Evolutionary conservation across 306 rosid genomes (phyloP).

Genomic region (Cyclanthera cordifolia): DNA sequence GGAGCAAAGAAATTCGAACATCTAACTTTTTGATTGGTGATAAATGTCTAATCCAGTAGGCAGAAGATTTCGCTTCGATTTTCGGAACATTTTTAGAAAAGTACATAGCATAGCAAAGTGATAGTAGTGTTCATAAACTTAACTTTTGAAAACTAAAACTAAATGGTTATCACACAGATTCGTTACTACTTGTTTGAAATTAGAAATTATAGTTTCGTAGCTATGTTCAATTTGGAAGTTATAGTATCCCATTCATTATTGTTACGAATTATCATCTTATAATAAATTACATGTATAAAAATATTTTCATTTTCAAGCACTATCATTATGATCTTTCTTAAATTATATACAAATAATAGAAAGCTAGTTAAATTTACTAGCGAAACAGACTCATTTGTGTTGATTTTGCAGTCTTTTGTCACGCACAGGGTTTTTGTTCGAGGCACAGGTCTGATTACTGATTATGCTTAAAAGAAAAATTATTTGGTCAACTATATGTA

Average conservation of each 20-base stretch:
- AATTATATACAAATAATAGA: background rate
- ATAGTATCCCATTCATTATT: background rate
- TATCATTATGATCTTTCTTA: background rate
- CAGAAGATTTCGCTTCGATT: background rate
- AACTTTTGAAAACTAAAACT: background rate
- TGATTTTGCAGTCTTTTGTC: conserved; percentile 60
- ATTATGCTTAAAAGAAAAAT: background rate
- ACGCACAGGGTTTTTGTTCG: conserved; percentile 61
- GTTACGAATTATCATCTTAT: background rate
- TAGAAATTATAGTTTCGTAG: background rate
- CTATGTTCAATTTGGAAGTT: background rate
- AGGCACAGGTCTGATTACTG: conserved; percentile 46
- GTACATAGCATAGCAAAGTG: too few relatives aligned
- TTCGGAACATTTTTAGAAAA: too few relatives aligned
- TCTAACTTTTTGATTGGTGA: too few relatives aligned
- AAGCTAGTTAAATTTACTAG: background rate
- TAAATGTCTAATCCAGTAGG: too few relatives aligned
- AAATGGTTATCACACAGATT: background rate
- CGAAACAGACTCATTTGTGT: background rate
- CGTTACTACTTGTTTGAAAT: background rate
- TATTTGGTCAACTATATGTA: background rate
- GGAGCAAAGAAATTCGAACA: background rate
- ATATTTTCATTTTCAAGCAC: background rate
- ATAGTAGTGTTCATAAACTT: too few relatives aligned
- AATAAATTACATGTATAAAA: background rate